Percentiles rank a stretch among this genome's conserved stretches.
Evolutionary conservation across 345 rosid species (phyloP).

Genomic region (Arabidopsis suecica): DNA sequence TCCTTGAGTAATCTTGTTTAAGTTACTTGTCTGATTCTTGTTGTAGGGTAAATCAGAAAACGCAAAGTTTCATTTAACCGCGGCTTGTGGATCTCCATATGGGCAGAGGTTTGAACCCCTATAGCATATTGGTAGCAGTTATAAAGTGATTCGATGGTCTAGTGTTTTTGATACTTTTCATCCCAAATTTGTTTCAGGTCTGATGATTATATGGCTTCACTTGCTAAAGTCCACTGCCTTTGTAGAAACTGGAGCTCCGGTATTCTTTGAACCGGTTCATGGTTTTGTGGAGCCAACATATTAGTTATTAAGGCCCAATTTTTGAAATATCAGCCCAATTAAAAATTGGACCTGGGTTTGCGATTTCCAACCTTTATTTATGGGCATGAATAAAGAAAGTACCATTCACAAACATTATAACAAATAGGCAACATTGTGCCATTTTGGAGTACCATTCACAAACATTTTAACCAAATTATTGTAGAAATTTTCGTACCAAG

Average conservation of each 20-base stretch:
- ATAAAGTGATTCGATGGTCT: not conserved
- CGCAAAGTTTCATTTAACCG: slow-evolving; percentile 65
- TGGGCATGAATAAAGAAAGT: not conserved
- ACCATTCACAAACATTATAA: too few relatives aligned
- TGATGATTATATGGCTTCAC: slow-evolving; percentile 85
- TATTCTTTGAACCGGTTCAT: slow-evolving; percentile 21
- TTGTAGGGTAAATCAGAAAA: slow-evolving; percentile 67
- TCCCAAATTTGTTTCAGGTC: slow-evolving; percentile 61
- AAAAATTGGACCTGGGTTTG: not conserved
- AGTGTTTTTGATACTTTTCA: slow-evolving; percentile 2
- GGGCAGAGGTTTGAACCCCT: slow-evolving; percentile 66
- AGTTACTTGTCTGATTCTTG: not conserved
- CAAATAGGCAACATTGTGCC: too few relatives aligned
- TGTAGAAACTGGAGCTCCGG: slow-evolving; percentile 69
- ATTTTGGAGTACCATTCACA: too few relatives aligned
- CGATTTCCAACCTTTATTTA: not conserved
- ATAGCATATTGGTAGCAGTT: not conserved
- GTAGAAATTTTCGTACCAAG: too few relatives aligned
- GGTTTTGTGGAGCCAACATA: not conserved
- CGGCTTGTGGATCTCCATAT: slow-evolving; percentile 69
- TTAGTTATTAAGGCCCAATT: not conserved
- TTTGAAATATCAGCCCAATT: slow-evolving; percentile 18
- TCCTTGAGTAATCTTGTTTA: not conserved
- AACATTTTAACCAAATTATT: too few relatives aligned
- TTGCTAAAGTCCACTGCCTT: slow-evolving; percentile 81